A percentile compares a stretch with the other conserved stretches of the same genome.
Evolutionary conservation across 192 early-diverging fungal species (phyloP).

Genomic region (Coemansia sp.): DNA sequence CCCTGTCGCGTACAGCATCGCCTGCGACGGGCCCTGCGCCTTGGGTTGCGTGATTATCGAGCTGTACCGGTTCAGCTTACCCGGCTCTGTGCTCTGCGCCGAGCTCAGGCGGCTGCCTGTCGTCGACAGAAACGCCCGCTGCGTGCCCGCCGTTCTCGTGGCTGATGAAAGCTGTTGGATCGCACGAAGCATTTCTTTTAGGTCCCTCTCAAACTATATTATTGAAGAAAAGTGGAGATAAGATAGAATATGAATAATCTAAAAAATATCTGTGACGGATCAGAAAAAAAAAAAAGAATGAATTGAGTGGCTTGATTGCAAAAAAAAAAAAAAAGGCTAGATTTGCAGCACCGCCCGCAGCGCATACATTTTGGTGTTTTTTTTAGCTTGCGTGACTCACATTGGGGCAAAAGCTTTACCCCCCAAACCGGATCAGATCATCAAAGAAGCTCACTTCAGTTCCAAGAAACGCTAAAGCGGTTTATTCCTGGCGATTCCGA

Average conservation of each 20-base stretch:
- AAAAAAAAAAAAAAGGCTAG: neutral
- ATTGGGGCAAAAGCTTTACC: too few species aligned
- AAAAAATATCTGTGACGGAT: neutral
- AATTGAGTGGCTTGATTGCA: neutral
- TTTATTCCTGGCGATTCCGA: too few species aligned
- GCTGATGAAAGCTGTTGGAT: conserved; percentile 6
- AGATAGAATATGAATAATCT: neutral
- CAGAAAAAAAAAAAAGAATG: conserved; percentile 5
- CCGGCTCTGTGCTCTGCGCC: conserved; percentile 8
- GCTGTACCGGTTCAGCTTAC: conserved; percentile 79
- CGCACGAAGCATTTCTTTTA: conserved; percentile 31
- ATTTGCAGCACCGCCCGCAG: neutral
- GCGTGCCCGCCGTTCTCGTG: neutral
- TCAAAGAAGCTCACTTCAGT: too few species aligned
- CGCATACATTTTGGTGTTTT: too few species aligned
- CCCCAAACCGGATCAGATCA: too few species aligned
- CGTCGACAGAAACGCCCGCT: conserved; percentile 5
- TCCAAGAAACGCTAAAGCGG: too few species aligned
- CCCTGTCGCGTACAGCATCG: conserved; percentile 97
- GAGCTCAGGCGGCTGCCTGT: neutral
- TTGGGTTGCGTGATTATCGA: conserved; percentile 90
- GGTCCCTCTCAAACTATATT: neutral
- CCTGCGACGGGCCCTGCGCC: conserved; percentile 93
- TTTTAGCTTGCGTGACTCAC: too few species aligned
- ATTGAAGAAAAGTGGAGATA: neutral